Evolutionary conservation across 2,329 filamentous ascomycete species (phyloP).

Genomic region (Blastomyces gilchristii): DNA sequence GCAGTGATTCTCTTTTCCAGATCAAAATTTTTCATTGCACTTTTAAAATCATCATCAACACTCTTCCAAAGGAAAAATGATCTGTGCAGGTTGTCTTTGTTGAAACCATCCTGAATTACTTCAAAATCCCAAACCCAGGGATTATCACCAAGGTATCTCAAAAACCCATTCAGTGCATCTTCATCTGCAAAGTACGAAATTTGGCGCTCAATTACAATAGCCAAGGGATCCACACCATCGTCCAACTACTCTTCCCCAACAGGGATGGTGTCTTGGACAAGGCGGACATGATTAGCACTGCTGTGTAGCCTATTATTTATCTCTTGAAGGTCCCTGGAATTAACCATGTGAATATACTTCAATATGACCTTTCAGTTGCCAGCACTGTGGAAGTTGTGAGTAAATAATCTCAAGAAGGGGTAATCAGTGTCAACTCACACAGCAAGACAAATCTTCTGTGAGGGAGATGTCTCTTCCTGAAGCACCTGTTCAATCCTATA

Average conservation of each 20-base stretch:
- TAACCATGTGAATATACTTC: conserved; percentile 10
- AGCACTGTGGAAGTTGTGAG: conserved; percentile 7
- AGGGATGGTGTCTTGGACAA: conserved; percentile 35
- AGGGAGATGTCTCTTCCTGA: conserved; percentile 13
- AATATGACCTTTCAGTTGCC: conserved; percentile 10
- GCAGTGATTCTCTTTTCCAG: conserved; percentile 26
- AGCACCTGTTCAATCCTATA: conserved; percentile 14
- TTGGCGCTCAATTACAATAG: conserved; percentile 37
- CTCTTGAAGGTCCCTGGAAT: conserved; percentile 9
- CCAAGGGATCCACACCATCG: conserved; percentile 28
- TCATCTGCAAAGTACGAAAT: conserved; percentile 41
- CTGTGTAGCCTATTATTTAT: conserved; percentile 15
- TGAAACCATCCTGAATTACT: conserved; percentile 33
- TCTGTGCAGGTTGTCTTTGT: conserved; percentile 32
- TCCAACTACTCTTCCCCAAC: conserved; percentile 27
- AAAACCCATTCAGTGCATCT: conserved; percentile 32
- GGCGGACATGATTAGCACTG: conserved; percentile 25
- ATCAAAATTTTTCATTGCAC: conserved; percentile 26
- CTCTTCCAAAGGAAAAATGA: conserved; percentile 36
- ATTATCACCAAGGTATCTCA: conserved; percentile 35
- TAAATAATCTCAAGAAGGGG: conserved; percentile 8
- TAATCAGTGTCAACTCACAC: conserved; percentile 2
- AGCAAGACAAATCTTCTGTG: conserved; percentile 7
- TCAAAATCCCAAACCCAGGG: conserved; percentile 32
- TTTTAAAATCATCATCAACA: conserved; percentile 25